These are phyloP conservation scores for Penicillium sp. DNA, from an alignment of 2,329 filamentous ascomycete genomes.

Conservation along the genomic window DNA sequence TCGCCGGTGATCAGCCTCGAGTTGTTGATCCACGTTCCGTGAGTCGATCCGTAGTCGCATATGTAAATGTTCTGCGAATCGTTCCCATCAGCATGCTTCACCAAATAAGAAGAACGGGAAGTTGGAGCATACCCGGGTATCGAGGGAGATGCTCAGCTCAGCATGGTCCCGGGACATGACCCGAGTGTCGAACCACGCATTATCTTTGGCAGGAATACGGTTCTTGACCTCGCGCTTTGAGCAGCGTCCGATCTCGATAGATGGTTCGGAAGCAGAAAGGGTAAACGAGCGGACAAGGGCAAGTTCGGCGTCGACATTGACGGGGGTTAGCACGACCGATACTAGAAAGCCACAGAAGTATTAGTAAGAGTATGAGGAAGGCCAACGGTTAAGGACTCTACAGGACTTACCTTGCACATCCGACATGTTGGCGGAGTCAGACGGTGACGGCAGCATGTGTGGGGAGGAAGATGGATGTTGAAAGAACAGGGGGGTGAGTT, in stretches of 20 bases:
- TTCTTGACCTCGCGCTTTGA: slow-evolving; percentile 39
- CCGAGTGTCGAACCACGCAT: slow-evolving; percentile 45
- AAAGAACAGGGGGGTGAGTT: not conserved
- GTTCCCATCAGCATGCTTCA: slow-evolving; percentile 11
- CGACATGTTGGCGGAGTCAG: slow-evolving; percentile 19
- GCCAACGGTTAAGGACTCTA: not conserved
- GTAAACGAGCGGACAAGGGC: slow-evolving; percentile 32
- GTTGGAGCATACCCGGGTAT: slow-evolving; percentile 25
- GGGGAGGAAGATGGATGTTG: not conserved
- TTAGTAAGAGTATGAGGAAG: not conserved
- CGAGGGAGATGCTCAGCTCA: slow-evolving; percentile 27
- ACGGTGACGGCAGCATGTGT: not conserved
- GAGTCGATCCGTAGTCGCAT: slow-evolving; percentile 56
- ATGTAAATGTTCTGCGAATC: slow-evolving; percentile 44
- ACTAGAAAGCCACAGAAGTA: not conserved
- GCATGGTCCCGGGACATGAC: slow-evolving; percentile 48
- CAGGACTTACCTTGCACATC: slow-evolving; percentile 22
- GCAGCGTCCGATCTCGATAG: slow-evolving; percentile 39
- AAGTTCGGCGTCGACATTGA: slow-evolving; percentile 24
- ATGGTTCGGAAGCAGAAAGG: slow-evolving; percentile 26
- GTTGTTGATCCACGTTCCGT: slow-evolving; percentile 57
- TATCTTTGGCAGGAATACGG: slow-evolving; percentile 34
- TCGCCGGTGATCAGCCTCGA: slow-evolving; percentile 37
- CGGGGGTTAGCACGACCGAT: slow-evolving; percentile 22
- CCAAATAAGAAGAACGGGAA: not conserved